Base-by-base conservation (phyloP, 805 yeast genomes). In the Brettanomyces anomalus region DNA sequence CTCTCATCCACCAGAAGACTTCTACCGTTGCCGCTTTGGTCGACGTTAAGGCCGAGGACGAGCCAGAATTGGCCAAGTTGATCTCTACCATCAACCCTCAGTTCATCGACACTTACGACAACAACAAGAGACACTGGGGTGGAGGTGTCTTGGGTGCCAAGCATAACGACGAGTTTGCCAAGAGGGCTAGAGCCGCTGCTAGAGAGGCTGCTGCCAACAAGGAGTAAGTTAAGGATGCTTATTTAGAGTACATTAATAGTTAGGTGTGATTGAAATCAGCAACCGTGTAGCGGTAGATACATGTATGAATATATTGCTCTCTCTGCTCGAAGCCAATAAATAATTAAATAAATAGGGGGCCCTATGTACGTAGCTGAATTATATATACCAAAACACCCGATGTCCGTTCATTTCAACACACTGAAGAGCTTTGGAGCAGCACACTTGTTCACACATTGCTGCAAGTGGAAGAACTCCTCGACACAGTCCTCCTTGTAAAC, bases 51-150 rank as follows among this genome's bases (percentile, higher is more conserved):
- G 71, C 95, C 51, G 97, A 86, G 70, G 97, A 90, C 71, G 93
- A 87, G 76, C 79, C 96, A 65, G 88, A 85, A 65, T 81, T 90
- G 62, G 89, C 97, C 57, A 85, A 86, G 70, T 79, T 90, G 64
- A 78, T 93, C 57, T 83, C 96, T 46, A 83, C 97, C 64, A 79
- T 90, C 71, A 81, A 87, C 74, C 82, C 95, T 57, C 88, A 87
- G 93, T 90, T 83, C 74, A 69, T 72, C 61, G 95, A 85, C 67
- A 86, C 87, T 74, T 86, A 82, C 84, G 97, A 90, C 66, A 97
- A 93, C 61, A 65, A 77, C 67, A 90, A 94, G 81, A 88, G 86
- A 76, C 95, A 87, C 83, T 90, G 98, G 98, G 97, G 97, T 79
- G 98, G 98, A 79, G 98, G 98, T 79, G 67, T 87, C 71, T 76